Evolutionary conservation across 2,329 filamentous ascomycete genomes (phyloP).

Genomic region (Fusarium avenaceum): DNA sequence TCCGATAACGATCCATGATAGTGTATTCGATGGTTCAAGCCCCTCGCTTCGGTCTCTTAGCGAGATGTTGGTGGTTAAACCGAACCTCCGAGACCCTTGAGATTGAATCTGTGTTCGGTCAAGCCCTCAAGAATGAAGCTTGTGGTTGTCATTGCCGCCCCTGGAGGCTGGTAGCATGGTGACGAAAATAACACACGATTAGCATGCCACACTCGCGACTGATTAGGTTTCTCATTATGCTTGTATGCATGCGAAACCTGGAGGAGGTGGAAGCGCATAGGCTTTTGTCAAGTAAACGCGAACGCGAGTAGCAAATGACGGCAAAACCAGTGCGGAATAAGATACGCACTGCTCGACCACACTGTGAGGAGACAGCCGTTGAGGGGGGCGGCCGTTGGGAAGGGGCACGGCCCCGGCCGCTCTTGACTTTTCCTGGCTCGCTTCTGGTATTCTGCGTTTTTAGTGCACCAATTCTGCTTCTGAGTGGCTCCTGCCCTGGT

Average conservation of each 20-base stretch:
- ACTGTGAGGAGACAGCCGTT: constrained; percentile 47
- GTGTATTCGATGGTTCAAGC: constrained; percentile 25
- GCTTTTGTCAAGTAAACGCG: constrained; percentile 20
- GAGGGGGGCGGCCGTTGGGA: constrained; percentile 49
- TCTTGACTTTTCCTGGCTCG: constrained; percentile 45
- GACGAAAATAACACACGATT: constrained; percentile 51
- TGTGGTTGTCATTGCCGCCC: constrained; percentile 31
- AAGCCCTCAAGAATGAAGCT: constrained; percentile 25
- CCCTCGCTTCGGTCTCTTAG: constrained; percentile 20
- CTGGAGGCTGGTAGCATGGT: constrained; percentile 40
- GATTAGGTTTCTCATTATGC: constrained; percentile 48
- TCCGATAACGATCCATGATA: constrained; percentile 35
- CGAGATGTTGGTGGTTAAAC: constrained; percentile 8
- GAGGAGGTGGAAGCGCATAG: constrained; percentile 36
- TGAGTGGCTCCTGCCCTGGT: constrained; percentile 32
- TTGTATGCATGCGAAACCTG: constrained; percentile 48
- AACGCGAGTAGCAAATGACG: neutral
- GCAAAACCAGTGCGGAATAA: constrained; percentile 30
- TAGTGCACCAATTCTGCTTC: constrained; percentile 32
- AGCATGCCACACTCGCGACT: constrained; percentile 41
- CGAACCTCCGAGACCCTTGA: constrained; percentile 10
- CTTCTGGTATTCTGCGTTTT: constrained; percentile 35
- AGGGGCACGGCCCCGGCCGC: constrained; percentile 49
- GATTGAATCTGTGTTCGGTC: constrained; percentile 15
- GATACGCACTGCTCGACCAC: constrained; percentile 22